These are phyloP conservation scores for Macrophomina phaseolina DNA, from an alignment of 2,329 filamentous ascomycete genomes.

Conservation along the genomic window DNA sequence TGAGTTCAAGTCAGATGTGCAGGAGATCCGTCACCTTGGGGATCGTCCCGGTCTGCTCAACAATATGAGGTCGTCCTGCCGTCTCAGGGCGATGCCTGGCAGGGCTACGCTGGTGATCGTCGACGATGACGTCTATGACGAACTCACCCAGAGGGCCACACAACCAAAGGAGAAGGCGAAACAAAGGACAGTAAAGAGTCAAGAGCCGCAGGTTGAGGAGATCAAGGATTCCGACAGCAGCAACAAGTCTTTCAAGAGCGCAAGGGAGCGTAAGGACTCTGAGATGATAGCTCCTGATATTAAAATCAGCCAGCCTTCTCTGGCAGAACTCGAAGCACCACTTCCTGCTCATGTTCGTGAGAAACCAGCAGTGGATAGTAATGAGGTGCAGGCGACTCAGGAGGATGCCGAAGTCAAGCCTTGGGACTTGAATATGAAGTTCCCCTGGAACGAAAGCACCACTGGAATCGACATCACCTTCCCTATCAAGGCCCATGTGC, in stretches of 20 bases:
- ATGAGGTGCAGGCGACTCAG: neutral
- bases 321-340: constrained; percentile 37
- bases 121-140: constrained; percentile 42
- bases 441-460: constrained; percentile 30
- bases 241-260: constrained; percentile 25
- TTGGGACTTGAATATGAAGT: constrained; percentile 31
- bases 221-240: constrained; percentile 13
- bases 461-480: constrained; percentile 30
- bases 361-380: constrained; percentile 27
- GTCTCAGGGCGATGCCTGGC: constrained; percentile 42
- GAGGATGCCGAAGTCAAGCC: constrained; percentile 23
- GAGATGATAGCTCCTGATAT: neutral
- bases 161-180: neutral
- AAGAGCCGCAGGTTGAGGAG: neutral
- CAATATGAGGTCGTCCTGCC: constrained; percentile 41
- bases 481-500: constrained; percentile 28
- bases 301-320: constrained; percentile 24
- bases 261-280: constrained; percentile 20
- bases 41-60: constrained; percentile 25
- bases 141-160: constrained; percentile 37
- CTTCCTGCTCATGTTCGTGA: constrained; percentile 34
- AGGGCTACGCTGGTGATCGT: constrained; percentile 40
- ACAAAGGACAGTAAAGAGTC: neutral
- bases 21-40: constrained; percentile 22
- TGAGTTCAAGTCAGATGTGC: constrained; percentile 16